Percentiles rank a stretch among this genome's conserved stretches.
These are phyloP conservation scores for Metarhizium rileyi DNA, from an alignment of 2,329 filamentous ascomycete genomes.

Conservation along the genomic window DNA sequence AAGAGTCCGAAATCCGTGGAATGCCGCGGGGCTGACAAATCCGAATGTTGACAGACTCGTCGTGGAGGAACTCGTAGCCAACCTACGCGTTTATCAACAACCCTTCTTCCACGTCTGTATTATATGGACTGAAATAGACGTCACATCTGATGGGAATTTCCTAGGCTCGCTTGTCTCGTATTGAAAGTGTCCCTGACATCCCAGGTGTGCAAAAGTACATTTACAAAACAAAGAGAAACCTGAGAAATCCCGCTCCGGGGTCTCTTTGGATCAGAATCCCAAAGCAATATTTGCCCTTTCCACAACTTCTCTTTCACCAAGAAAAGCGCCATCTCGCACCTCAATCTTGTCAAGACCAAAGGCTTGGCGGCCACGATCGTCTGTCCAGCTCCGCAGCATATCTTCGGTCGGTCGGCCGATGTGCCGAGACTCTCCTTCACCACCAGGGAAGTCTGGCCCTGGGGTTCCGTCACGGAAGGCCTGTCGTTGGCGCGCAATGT, in stretches of 20 bases:
- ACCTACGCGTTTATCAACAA: too few relatives aligned
- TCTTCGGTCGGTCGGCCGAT: constrained; percentile 34
- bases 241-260: background rate
- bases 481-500: constrained; percentile 60
- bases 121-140: too few relatives aligned
- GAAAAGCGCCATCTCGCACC: constrained; percentile 14
- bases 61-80: too few relatives aligned
- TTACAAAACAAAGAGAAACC: too few relatives aligned
- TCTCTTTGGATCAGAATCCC: constrained; percentile 24
- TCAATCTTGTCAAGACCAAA: constrained; percentile 35
- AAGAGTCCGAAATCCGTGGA: too few relatives aligned
- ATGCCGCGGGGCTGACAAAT: too few relatives aligned
- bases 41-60: too few relatives aligned
- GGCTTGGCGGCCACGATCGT: constrained; percentile 27
- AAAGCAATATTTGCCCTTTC: constrained; percentile 33
- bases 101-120: too few relatives aligned
- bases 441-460: constrained; percentile 62
- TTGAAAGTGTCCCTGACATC: too few relatives aligned
- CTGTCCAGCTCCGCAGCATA: constrained; percentile 23
- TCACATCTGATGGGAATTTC: too few relatives aligned
- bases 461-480: constrained; percentile 60
- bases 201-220: too few relatives aligned
- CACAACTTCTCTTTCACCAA: constrained; percentile 27
- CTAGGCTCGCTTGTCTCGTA: too few relatives aligned
- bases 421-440: constrained; percentile 53